phyloP scores from a whole-genome alignment of 768 basidiomycete genomes.

The Mycena leptocephala region DNA sequence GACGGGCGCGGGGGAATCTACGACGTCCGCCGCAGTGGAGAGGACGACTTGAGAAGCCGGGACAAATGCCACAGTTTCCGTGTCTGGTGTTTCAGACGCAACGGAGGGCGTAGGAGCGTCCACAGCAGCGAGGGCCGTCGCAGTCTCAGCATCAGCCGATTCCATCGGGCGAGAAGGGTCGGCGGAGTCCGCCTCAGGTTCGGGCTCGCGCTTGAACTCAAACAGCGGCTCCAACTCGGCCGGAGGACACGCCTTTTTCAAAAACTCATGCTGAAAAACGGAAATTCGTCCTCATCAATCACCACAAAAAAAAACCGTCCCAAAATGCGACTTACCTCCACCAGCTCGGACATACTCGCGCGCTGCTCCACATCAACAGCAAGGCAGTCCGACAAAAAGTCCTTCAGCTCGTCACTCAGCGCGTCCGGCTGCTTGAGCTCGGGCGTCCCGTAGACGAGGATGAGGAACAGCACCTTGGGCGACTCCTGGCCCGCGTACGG shows the following conservation, averaged over 20 bases:
- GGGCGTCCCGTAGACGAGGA: conserved; percentile 87
- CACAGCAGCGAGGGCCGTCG: too few relatives aligned
- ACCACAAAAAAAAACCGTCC: too few relatives aligned
- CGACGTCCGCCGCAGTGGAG: too few relatives aligned
- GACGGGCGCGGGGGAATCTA: too few relatives aligned
- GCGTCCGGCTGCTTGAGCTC: conserved; percentile 77
- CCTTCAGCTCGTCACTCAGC: conserved; percentile 78
- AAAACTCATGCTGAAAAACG: conserved; percentile 74
- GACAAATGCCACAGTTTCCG: too few relatives aligned
- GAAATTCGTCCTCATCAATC: too few relatives aligned
- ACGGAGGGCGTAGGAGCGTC: too few relatives aligned
- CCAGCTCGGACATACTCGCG: conserved; percentile 74
- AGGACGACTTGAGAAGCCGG: too few relatives aligned
- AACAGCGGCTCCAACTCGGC: conserved; percentile 75
- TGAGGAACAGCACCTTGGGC: conserved; percentile 79
- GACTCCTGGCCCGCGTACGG: conserved; percentile 79
- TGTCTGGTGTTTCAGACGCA: too few relatives aligned
- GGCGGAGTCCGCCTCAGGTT: background rate
- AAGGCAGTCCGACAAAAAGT: conserved; percentile 82
- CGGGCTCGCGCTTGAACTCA: conserved; percentile 44
- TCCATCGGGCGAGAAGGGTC: too few relatives aligned
- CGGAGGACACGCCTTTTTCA: conserved; percentile 74
- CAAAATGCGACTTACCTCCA: too few relatives aligned
- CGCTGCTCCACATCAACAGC: conserved; percentile 85
- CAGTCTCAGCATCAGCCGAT: too few relatives aligned